phyloP scores from a whole-genome alignment of 75 land plant genomes.

The Sequoiadendron giganteum region DNA sequence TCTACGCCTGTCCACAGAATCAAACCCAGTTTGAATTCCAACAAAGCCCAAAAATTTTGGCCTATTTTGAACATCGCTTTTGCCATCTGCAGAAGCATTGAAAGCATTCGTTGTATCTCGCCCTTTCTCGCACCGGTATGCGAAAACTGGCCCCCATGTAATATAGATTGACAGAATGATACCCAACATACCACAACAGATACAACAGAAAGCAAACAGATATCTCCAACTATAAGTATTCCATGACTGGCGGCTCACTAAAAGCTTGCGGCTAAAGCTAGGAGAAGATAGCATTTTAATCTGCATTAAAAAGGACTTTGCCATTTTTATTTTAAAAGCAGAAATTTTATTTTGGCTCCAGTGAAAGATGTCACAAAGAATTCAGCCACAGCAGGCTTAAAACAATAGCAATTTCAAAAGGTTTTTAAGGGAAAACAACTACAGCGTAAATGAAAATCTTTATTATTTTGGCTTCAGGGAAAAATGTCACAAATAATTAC shows the following conservation, averaged over 20 bases:
- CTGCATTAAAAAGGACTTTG: not conserved
- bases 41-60: conserved; percentile 87
- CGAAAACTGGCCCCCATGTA: not conserved
- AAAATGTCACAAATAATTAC: not conserved
- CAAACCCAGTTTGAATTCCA: conserved; percentile 96
- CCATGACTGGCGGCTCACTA: conserved; percentile 1
- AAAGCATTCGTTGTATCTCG: not conserved
- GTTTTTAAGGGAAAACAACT: not conserved
- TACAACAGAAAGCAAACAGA: conserved; percentile 2
- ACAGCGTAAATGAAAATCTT: not conserved
- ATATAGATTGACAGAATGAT: conserved; percentile 3
- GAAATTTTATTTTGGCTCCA: not conserved
- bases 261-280: conserved; percentile 4
- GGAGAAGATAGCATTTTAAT: conserved; percentile 6
- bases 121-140: not conserved
- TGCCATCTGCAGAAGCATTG: not conserved
- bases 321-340: not conserved
- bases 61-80: conserved; percentile 16
- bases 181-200: not conserved
- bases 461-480: not conserved
- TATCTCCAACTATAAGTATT: not conserved
- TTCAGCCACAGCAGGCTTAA: not conserved
- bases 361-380: not conserved
- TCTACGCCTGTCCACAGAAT: conserved; percentile 63
- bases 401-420: not conserved